Evolutionary conservation across 176 grass and related monocot species (phyloP), one percentile per base, ranked within the genome.

Genomic region (Paspalum notatum): DNA sequence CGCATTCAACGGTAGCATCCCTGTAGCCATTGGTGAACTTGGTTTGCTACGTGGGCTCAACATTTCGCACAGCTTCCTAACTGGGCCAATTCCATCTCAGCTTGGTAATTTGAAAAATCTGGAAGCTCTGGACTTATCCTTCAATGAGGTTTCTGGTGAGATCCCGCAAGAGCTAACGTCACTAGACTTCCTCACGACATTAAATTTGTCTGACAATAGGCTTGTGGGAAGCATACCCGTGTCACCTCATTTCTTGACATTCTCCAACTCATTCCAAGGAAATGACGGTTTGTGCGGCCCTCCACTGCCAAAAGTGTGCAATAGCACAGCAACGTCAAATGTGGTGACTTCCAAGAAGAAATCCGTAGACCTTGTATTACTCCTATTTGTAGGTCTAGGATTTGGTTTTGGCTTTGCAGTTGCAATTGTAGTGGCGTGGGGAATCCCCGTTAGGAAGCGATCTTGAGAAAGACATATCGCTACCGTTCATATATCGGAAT

Each of bases 161-260:
- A 88, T 91, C 11, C 82, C 90, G 0, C 9, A 50, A 3, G 72
- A 51, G 5, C 2, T 91, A 71, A 69, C 86, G 38, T 85, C 77
- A 0, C 7, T 91, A 21, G 27, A 89, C 37, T 82, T 80, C 58
- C 86, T 91, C 12, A 60, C 66, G 12, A 43, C 22, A 27, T 7
- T 89, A 9, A 80, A 88, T 26, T 11, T 91, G 7, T 91, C 90
- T 0, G 9, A 69, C 78, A 91, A 91, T 44, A 85, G 24, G 9
- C 25, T 91, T 2, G 18, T n/a, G 5, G 86, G 90, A 57, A 20
- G 22, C 17, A 83, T 91, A 74, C 90, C 90, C 0, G 4, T 0
- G 0, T 39, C 62, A 0, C n/a, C 52, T 26, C 80, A 84, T 13
- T 88, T 88, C 5, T 7, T 1, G 14, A 16, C 32, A 43, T 43